Base-by-base conservation (phyloP, 345 rosid genomes). In the Firmiana major region DNA sequence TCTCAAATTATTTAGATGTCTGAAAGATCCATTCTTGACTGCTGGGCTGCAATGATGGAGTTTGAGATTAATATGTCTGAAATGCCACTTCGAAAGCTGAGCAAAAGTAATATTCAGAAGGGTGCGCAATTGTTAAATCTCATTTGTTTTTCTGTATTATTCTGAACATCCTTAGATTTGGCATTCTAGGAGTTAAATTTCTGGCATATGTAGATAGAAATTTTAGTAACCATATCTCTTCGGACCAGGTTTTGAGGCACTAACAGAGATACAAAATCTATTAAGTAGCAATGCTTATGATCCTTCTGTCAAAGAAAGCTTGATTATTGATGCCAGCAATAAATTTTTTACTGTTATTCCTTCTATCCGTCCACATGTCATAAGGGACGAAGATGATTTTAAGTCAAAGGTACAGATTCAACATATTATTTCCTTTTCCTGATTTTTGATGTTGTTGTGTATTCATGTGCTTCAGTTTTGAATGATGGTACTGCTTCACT, bases 41-140 rank as follows among this genome's bases (percentile, higher is more conserved):
- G 82, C 90, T 93, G 97, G 87, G 89, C 92, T 86, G 97, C 99
- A 78, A 93, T 92, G 99, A 88, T 90, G 98, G 99, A 93, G 85
- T 96, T 92, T 76, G 90, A 93, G 86, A 96, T 93, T 81, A 96
- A 96, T 76, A 90, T 93, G 97, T 87, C 93, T 57, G 99, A 93
- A 91, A 96, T 93, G 98, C 98, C 98, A 15, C 99, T 92, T 76
- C 98, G 98, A 84, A 96, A 94, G 75, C 87, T 96, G 82, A 93
- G 99, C 86, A 92, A 92, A 88, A 85, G 62, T 73, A 93, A 93
- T 83, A 93, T 96, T 77, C 93, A 88, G 75, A 91, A 89, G 80
- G 99, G 99, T 96, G 83, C 31, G 31, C 71, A 21, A 40, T n/a
- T 55, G 21, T 40, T 45, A 53, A 38, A 31, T 73, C 34, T 31